Evolutionary conservation across 2,329 filamentous ascomycete genomes (phyloP).

Genomic region (Fusarium drepaniforme): DNA sequence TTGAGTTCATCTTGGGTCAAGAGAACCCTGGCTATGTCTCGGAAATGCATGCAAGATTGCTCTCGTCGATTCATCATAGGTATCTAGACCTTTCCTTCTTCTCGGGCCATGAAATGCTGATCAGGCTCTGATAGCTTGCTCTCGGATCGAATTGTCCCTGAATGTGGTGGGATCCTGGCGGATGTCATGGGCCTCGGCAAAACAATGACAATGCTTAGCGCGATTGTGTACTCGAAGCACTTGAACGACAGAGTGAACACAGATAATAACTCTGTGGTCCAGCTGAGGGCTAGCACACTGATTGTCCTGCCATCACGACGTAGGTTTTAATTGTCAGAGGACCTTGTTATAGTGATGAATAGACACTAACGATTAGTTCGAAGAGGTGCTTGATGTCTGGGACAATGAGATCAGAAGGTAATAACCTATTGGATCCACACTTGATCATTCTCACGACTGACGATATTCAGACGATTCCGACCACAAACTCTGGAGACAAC

Average conservation of each 20-base stretch:
- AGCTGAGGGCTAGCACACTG: neutral
- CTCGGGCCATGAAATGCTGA: too few species aligned
- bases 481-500: conserved; percentile 41
- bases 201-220: conserved; percentile 15
- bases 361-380: too few species aligned
- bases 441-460: accelerated
- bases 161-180: conserved; percentile 9
- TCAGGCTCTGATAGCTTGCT: neutral
- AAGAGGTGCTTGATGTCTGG: conserved; percentile 19
- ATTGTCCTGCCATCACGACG: neutral
- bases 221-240: conserved; percentile 9
- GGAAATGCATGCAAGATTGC: neutral
- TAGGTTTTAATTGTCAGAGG: neutral
- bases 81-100: too few species aligned
- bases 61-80: neutral
- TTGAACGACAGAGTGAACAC: neutral
- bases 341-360: too few species aligned
- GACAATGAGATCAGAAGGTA: neutral
- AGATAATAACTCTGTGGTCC: too few species aligned
- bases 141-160: neutral
- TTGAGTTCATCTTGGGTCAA: neutral
- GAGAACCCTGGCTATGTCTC: neutral
- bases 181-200: conserved; percentile 26
- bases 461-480: conserved; percentile 43
- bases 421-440: accelerated